A percentile compares a stretch with the other conserved stretches of the same genome.
These are phyloP conservation scores for Mucor velutinosus DNA, from an alignment of 371 early-diverging fungal genomes.

Conservation along the genomic window DNA sequence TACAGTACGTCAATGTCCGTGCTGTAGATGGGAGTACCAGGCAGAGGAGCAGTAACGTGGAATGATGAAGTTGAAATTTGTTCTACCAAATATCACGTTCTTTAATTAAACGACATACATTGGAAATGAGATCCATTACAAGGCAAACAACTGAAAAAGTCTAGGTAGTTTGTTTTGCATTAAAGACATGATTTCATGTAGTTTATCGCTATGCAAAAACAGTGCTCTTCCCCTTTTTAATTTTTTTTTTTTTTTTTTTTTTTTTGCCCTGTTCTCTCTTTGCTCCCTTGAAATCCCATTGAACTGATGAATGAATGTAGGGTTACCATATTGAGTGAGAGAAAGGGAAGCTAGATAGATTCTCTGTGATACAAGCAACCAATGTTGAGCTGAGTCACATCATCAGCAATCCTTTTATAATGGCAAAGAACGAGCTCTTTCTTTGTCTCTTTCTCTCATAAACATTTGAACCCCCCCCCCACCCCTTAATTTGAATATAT, in stretches of 20 bases:
- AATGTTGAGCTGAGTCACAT: not conserved
- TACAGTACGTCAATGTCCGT: no score
- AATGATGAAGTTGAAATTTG: not conserved
- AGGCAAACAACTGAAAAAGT: not conserved
- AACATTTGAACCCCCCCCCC: not conserved
- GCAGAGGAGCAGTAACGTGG: no score
- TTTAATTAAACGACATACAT: slow-evolving; percentile 1
- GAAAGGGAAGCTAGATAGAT: not conserved
- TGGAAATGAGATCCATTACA: not conserved
- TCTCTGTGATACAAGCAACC: not conserved
- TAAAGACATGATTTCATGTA: not conserved
- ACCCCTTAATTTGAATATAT: not conserved
- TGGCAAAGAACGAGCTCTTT: not conserved
- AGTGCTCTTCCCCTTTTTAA: not conserved
- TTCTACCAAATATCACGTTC: not conserved
- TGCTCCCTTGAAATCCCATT: not conserved
- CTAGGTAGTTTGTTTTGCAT: not conserved
- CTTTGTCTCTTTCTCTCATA: not conserved
- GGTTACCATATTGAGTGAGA: not conserved
- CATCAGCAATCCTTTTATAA: not conserved
- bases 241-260: no score
- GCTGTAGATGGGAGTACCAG: no score
- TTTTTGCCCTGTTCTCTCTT: not conserved
- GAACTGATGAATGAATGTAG: not conserved
- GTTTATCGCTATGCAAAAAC: not conserved